Percentiles rank a stretch among this genome's conserved stretches.
Evolutionary conservation across 768 basidiomycete species (phyloP).

Genomic region (Sporobolomyces pararoseus): DNA sequence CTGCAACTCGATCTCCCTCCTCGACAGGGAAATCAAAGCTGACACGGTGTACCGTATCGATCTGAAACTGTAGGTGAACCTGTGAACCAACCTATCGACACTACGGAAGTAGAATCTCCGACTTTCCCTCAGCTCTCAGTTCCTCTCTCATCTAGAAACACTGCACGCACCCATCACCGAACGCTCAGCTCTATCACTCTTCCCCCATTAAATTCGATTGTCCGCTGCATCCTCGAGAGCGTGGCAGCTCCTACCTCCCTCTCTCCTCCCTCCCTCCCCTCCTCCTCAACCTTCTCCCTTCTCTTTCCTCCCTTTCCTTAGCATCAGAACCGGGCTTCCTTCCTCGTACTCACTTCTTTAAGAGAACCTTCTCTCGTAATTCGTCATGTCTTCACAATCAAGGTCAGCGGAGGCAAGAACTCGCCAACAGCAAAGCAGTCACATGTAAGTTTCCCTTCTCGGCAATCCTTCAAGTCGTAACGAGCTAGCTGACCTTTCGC

Average conservation of each 20-base stretch:
- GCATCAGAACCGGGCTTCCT: no score
- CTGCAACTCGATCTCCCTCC: no score
- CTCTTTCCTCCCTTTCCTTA: neutral
- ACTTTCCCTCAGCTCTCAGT: neutral
- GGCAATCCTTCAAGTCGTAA: neutral
- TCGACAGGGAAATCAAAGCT: no score
- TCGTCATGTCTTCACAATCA: constrained; percentile 24
- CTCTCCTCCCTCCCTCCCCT: neutral
- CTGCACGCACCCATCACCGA: constrained; percentile 8
- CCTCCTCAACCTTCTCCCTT: neutral
- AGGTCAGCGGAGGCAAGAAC: constrained; percentile 32
- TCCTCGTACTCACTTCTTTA: neutral
- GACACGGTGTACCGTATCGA: no score
- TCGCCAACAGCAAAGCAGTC: constrained; percentile 43
- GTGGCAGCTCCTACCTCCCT: constrained; percentile 8
- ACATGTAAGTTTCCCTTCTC: constrained; percentile 32
- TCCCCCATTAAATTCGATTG: no score
- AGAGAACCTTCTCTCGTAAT: neutral
- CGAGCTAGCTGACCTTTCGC: neutral
- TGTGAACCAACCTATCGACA: no score
- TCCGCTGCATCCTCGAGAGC: neutral
- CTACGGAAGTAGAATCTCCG: no score
- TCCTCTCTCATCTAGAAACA: no score
- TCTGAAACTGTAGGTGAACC: no score
- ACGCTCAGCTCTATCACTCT: constrained; percentile 1